A percentile compares a stretch with the other conserved stretches of the same genome.
Evolutionary conservation across 495 filamentous ascomycete species (phyloP).

Genomic region (Cryomyces minteri): DNA sequence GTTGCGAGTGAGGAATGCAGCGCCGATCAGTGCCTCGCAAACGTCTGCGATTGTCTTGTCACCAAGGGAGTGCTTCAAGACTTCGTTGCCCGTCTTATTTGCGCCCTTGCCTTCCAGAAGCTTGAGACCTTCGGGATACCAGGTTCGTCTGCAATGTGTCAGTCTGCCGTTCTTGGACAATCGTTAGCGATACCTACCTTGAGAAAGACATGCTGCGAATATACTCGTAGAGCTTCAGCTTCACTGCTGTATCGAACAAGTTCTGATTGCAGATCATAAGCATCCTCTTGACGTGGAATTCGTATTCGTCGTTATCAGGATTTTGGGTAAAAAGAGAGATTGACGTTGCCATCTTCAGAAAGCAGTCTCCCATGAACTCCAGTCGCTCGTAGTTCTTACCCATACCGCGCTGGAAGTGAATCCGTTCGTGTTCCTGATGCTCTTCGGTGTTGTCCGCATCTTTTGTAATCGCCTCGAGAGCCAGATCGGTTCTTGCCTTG

Average conservation of each 20-base stretch:
- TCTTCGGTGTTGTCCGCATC: conserved; percentile 85
- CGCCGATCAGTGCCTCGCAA: conserved; percentile 87
- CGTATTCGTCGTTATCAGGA: conserved; percentile 65
- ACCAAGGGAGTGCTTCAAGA: conserved; percentile 46
- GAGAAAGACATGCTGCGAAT: conserved; percentile 73
- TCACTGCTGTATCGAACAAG: conserved; percentile 54
- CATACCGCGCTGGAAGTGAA: conserved; percentile 77
- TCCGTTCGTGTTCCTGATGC: conserved; percentile 37
- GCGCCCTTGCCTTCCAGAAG: conserved; percentile 41
- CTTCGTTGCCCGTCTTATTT: conserved; percentile 31
- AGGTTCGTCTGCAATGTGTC: conserved; percentile 30
- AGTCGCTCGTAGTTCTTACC: conserved; percentile 92
- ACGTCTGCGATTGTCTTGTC: conserved; percentile 96
- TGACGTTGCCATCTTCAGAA: conserved; percentile 90
- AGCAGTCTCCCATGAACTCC: conserved; percentile 86
- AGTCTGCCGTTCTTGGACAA: background rate
- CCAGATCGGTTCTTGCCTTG: conserved; percentile 43
- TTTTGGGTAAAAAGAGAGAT: conserved; percentile 61
- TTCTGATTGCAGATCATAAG: conserved; percentile 82
- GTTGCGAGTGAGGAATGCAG: conserved; percentile 51
- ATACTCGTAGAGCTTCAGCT: conserved; percentile 52
- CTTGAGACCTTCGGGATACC: conserved; percentile 68
- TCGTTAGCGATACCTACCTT: conserved; percentile 23
- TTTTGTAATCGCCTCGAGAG: conserved; percentile 85
- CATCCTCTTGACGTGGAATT: conserved; percentile 86